phyloP scores from a whole-genome alignment of 2,329 filamentous ascomycete genomes.

The Leptographium lundbergii region DNA sequence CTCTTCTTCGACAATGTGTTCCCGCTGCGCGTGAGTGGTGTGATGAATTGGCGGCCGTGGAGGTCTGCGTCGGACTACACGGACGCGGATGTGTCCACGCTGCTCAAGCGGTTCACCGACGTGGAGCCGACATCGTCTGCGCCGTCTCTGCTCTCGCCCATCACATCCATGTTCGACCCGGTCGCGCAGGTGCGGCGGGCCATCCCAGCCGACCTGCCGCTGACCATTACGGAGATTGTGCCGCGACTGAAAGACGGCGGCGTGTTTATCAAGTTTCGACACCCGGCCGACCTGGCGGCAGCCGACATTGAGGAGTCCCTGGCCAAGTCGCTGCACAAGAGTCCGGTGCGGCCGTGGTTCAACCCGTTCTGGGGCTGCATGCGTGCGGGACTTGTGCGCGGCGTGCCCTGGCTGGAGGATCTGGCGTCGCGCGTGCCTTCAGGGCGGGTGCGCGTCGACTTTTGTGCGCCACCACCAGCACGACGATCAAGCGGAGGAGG shows the following conservation, averaged over 20 bases:
- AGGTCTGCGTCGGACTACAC: conserved; percentile 18
- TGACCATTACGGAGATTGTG: conserved; percentile 69
- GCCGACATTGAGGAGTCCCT: conserved; percentile 39
- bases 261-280: conserved; percentile 77
- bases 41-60: conserved; percentile 32
- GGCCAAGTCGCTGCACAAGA: conserved; percentile 48
- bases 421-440: conserved; percentile 66
- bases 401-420: conserved; percentile 89
- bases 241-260: conserved; percentile 85
- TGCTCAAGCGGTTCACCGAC: conserved; percentile 39
- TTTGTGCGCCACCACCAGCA: conserved; percentile 53
- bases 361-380: conserved; percentile 60
- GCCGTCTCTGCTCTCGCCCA: neutral
- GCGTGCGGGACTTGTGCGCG: conserved; percentile 60
- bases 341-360: conserved; percentile 79
- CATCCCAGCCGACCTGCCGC: conserved; percentile 45
- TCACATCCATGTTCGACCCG: conserved; percentile 26
- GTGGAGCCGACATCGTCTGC: conserved; percentile 13
- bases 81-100: conserved; percentile 34
- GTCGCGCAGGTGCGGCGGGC: conserved; percentile 45
- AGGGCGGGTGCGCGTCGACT: conserved; percentile 67
- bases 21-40: conserved; percentile 53
- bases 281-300: conserved; percentile 25
- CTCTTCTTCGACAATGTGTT: conserved; percentile 90
- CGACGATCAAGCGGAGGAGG: neutral